Base-by-base conservation (phyloP, 306 rosid species). In the Sphenostylis stenocarpa region DNA sequence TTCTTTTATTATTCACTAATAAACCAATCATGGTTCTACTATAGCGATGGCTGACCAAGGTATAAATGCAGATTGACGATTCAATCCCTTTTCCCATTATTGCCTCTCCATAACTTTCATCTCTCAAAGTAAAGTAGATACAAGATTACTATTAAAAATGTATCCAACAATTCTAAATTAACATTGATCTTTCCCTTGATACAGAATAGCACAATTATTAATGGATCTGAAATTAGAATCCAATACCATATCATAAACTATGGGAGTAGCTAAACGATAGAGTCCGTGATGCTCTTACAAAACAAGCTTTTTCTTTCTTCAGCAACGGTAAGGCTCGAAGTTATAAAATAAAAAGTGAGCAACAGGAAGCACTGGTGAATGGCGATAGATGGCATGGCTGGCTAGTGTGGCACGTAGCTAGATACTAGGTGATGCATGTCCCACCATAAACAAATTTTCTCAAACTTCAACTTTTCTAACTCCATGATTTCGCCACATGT, bases 401-500 rank as follows among this genome's bases (percentile, higher is more conserved):
- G 3, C 41, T 36, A 36, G 10, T 38, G 43, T 38, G 43, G 43
- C 43, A 38, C 43, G 43, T 20, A 53, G 31, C 29, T 10, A 53
- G n/a, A 19, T 3, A 9, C 1, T 15, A 26, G 36, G 21, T 29
- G 10, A 17, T 36, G 16, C 0, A 7, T 20, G 52, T 21, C 55
- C 72, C 55, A 43, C 36, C 72, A 38, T 36, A 2, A 60, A 45
- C 4, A 65, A 64, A 20, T 17, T 9, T 39, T 39, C 29, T 29
- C 12, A 29, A 13, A 31, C 49, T 47, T 47, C 43, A 49, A 49
- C 73, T 33, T 76, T 34, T 41, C 1, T 39, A 15, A 20, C 14
- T 12, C 16, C 7, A 36, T 36, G 5, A 64, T 76, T 64, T 49
- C 1, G 72, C 77, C 77, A 67, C 84, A 36, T 75, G 70, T 70